Base-by-base conservation (phyloP, 257 asterid species). In the Lycium barbarum region DNA sequence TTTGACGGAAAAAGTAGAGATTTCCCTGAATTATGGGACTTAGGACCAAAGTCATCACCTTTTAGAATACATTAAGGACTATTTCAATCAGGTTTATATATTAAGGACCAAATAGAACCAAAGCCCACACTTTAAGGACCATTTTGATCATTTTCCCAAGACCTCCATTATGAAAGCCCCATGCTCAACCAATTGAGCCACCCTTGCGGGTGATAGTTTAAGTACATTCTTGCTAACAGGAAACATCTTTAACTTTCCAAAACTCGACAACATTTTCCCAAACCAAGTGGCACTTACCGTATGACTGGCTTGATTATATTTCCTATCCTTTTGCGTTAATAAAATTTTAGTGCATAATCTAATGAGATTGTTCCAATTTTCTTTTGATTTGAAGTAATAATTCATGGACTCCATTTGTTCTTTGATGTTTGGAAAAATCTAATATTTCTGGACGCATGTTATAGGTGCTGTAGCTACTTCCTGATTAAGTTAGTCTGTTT, bases 291-390 rank as follows among this genome's bases (percentile, higher is more conserved):
- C 62, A 49, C 22, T 74, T 26, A 74, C n/a, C 49, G 11, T 74
- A 3, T 74, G 40, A 6, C 65, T 53, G 15, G 17, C 49, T 78
- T 78, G 82, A 1, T 53, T 53, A 15, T 78, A 74, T 53, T 26
- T 53, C 15, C 65, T 26, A 54, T 78, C 10, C 49, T 78, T 0
- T 1, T 33, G 49, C 6, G 9, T 72, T n/a, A n/a, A 33, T 72
- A 57, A 72, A 53, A 49, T 1, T 53, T 78, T 53, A 76, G 47
- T 51, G 26, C 47, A 51, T 76, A 51, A 8, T 51, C 65, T 2
- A 51, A 33, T 78, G 82, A 78, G 9, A 22, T 78, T 78, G 63
- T 53, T 78, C 65, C 33, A 78, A 7, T 26, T 33, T 76, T 53
- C 14, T 26, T 45, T 72, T 14, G 40, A 1, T 76, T 76, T 76